Conservation (phyloP, 2,329 filamentous ascomycete genomes). For the Nigrospora sphaerica region DNA sequence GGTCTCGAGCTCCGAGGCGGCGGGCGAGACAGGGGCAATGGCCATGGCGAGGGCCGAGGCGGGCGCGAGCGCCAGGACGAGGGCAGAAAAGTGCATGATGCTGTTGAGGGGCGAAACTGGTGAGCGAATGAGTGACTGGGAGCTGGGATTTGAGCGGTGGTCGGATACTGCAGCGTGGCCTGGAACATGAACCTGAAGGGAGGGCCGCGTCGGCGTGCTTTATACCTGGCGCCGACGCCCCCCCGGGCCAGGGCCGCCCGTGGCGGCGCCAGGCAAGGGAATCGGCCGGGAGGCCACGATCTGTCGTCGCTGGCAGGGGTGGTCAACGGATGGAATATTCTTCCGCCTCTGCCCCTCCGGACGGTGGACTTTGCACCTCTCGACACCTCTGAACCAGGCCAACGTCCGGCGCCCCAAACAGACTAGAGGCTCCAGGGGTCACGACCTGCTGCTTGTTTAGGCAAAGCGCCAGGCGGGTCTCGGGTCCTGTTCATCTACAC, state of each 20-base stretch:
- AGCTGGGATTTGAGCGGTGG: not conserved
- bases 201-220: too few relatives aligned
- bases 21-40: not conserved
- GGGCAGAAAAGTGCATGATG: not conserved
- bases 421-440: not conserved
- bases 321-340: conserved; percentile 1
- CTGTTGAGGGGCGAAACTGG: not conserved
- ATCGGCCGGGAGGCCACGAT: too few relatives aligned
- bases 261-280: too few relatives aligned
- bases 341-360: not conserved
- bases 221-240: too few relatives aligned
- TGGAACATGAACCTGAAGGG: not conserved
- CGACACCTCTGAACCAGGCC: not conserved
- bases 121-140: not conserved
- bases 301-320: not conserved
- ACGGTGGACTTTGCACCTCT: not conserved
- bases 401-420: not conserved
- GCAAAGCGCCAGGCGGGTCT: not conserved
- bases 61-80: not conserved
- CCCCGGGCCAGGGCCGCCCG: too few relatives aligned
- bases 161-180: not conserved
- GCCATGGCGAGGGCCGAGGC: not conserved
- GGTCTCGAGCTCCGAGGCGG: not conserved
- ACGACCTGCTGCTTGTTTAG: not conserved
- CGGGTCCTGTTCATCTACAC: too few relatives aligned